Evolutionary conservation across 768 basidiomycete species (phyloP), one percentile per base, ranked within the genome.

Genomic region (Zangia roseola): DNA sequence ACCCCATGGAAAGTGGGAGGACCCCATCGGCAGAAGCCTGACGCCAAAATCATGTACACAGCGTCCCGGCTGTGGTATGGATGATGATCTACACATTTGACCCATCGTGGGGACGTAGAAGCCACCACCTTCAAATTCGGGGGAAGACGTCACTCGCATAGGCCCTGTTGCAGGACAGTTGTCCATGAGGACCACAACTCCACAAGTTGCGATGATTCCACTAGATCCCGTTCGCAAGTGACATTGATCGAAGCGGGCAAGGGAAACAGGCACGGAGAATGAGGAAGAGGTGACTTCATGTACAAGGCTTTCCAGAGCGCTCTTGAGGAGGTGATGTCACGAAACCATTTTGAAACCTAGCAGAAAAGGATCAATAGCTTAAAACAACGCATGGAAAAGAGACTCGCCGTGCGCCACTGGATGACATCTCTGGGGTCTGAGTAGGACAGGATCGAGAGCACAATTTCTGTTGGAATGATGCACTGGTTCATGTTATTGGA

Each of bases 291-390:
- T 6, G 43, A n/a, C 6, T n/a, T 12, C 20, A 6, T 8, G n/a
- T 43, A 43, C 16, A 43, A n/a, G 37, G 8, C 9, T 20, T 31
- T 23, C 53, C 50, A 53, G 14, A 54, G 41, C 4, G 16, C 0
- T 1, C 0, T 8, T 8, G 48, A 45, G 2, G 8, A 6, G 10
- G 43, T 28, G 20, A 45, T 33, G 19, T 16, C n/a, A 12, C n/a
- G 10, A 8, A 54, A 52, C 10, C 14, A n/a, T 17, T 52, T 54
- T 4, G 45, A 52, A 34, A 54, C 43, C 54, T 53, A 19, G 2
- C 16, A 10, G 33, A 52, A 12, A 28, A 12, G 30, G 17, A 17
- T 16, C 30, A 17, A 5, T 17, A 7, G 23, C 25, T n/a, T 7
- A 14, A 41, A 5, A 14, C 10, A n/a, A n/a, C n/a, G n/a, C n/a